These are phyloP conservation scores for Cerrena zonata DNA, from an alignment of 1,284 basidiomycete genomes.

Conservation along the genomic window DNA sequence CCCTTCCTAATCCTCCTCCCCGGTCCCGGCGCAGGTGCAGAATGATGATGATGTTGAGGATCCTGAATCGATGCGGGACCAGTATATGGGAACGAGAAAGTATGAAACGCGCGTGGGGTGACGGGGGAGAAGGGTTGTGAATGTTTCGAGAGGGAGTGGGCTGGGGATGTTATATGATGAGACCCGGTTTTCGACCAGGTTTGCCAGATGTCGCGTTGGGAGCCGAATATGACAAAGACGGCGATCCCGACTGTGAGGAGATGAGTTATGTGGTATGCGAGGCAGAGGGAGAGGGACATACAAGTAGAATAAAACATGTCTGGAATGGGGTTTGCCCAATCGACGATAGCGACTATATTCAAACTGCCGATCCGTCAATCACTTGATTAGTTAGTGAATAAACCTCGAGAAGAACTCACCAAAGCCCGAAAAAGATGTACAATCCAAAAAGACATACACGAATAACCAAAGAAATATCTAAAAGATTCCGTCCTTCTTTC, in stretches of 20 bases:
- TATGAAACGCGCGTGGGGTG: too few species aligned
- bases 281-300: conserved; percentile 2
- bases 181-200: conserved; percentile 13
- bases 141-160: too few species aligned
- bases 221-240: conserved; percentile 16
- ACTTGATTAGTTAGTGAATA: background rate
- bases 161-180: too few species aligned
- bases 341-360: conserved; percentile 9
- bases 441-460: conserved; percentile 14
- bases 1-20: too few species aligned
- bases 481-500: conserved; percentile 4
- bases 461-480: conserved; percentile 10
- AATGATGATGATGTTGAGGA: too few species aligned
- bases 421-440: conserved; percentile 15
- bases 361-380: conserved; percentile 8
- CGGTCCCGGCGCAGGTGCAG: too few species aligned
- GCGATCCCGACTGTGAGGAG: conserved; percentile 11
- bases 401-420: conserved; percentile 14
- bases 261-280: background rate
- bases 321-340: conserved; percentile 13
- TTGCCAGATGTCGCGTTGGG: conserved; percentile 14
- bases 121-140: too few species aligned
- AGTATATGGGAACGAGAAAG: too few species aligned
- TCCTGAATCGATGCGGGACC: too few species aligned
- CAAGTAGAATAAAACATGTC: conserved; percentile 16